Conservation (phyloP, 192 early-diverging fungal species). For the Coemansia sp. region DNA sequence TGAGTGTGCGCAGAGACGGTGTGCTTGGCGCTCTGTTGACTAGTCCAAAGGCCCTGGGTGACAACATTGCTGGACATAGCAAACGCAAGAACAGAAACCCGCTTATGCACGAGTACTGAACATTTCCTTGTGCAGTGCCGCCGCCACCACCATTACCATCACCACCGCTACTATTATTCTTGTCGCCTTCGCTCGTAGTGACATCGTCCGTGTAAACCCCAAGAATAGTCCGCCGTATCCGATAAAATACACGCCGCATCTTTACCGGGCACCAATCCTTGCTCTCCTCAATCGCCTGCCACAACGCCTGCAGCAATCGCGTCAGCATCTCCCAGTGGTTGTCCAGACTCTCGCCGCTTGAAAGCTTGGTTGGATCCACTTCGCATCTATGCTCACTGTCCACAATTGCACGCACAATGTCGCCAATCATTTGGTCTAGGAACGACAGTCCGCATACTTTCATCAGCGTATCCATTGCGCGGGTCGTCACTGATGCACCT, state of each 20-base stretch:
- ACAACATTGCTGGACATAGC: slow-evolving; percentile 72
- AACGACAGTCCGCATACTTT: slow-evolving; percentile 63
- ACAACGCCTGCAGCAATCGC: slow-evolving; percentile 48
- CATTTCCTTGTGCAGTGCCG: slow-evolving; percentile 5
- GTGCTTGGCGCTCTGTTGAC: slow-evolving; percentile 61
- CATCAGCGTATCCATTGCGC: slow-evolving; percentile 72
- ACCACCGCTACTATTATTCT: no score
- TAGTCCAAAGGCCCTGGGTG: slow-evolving; percentile 71
- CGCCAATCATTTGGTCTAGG: slow-evolving; percentile 65
- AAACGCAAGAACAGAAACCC: slow-evolving; percentile 73
- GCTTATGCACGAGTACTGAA: slow-evolving; percentile 57
- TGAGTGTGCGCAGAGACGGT: slow-evolving; percentile 61
- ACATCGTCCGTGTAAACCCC: slow-evolving; percentile 17
- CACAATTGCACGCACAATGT: slow-evolving; percentile 60
- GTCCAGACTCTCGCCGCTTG: slow-evolving; percentile 19
- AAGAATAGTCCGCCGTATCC: slow-evolving; percentile 22
- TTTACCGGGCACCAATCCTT: slow-evolving; percentile 35
- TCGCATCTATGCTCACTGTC: slow-evolving; percentile 59
- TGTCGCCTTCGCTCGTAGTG: background rate
- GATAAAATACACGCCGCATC: slow-evolving; percentile 46
- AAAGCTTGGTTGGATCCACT: slow-evolving; percentile 59
- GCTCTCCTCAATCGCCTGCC: slow-evolving; percentile 55
- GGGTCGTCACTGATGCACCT: slow-evolving; percentile 66
- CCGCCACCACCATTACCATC: no score
- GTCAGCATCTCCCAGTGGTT: slow-evolving; percentile 56